Conservation (phyloP, 306 rosid species). For the Fragaria iinumae region DNA sequence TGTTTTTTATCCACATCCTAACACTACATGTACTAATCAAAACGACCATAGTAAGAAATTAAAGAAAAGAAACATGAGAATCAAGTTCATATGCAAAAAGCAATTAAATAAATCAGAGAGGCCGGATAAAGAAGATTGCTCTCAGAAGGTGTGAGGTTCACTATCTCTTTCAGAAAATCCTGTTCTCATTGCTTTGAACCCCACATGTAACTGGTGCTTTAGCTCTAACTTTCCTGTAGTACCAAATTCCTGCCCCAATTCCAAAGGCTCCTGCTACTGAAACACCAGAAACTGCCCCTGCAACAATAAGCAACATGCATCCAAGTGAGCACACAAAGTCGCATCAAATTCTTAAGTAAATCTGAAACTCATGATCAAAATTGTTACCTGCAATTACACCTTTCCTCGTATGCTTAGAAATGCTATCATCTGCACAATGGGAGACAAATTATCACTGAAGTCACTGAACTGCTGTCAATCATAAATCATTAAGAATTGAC, state of each 20-base stretch:
- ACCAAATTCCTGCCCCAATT: slow-evolving; percentile 84
- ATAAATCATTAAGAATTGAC: neutral
- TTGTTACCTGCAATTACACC: slow-evolving; percentile 74
- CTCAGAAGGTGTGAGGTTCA: slow-evolving; percentile 26
- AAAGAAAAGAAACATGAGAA: neutral
- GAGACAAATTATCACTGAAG: neutral
- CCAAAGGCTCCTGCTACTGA: slow-evolving; percentile 78
- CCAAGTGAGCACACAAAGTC: neutral
- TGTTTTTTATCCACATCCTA: neutral
- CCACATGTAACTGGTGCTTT: slow-evolving; percentile 87
- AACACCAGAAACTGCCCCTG: slow-evolving; percentile 70
- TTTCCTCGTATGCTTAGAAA: slow-evolving; percentile 45
- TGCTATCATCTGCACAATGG: slow-evolving; percentile 58
- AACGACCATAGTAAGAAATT: neutral
- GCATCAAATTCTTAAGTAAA: neutral
- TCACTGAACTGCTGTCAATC: neutral
- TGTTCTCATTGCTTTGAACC: slow-evolving; percentile 81
- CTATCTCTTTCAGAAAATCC: slow-evolving; percentile 63
- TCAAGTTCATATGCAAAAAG: slow-evolving; percentile 12
- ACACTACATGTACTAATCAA: neutral
- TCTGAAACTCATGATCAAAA: neutral
- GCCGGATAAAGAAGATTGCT: slow-evolving; percentile 3
- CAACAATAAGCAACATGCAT: neutral
- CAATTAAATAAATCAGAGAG: slow-evolving; percentile 2
- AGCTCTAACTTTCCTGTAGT: slow-evolving; percentile 65